Conservation (phyloP, 1,284 basidiomycete species). For the Pseudozyma tsukubaensis region DNA sequence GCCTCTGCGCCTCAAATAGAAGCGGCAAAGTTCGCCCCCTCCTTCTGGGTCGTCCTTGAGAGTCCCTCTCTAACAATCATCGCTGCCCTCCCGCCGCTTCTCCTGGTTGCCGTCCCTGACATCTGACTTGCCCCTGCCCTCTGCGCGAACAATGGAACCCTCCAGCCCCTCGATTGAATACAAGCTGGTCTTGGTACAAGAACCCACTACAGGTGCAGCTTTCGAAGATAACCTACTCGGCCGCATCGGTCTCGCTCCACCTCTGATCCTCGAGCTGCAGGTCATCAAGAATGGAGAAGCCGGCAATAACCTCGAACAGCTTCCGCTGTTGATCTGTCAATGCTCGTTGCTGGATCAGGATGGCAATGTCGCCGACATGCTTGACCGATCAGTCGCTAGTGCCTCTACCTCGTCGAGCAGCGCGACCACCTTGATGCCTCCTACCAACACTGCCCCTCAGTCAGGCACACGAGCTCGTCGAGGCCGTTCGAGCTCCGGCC, state of each 20-base stretch:
- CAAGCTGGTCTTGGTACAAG: slow-evolving; percentile 43
- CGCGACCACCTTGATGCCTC: neutral
- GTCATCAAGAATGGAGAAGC: slow-evolving; percentile 24
- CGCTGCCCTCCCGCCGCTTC: neutral
- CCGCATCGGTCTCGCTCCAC: slow-evolving; percentile 52
- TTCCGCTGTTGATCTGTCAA: slow-evolving; percentile 54
- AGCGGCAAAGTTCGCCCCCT: neutral
- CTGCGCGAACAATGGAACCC: slow-evolving; percentile 8
- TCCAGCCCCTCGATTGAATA: slow-evolving; percentile 19
- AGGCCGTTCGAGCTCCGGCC: slow-evolving; percentile 20
- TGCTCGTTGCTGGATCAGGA: slow-evolving; percentile 45
- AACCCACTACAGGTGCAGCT: slow-evolving; percentile 49
- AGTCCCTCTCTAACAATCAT: neutral
- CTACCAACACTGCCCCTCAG: neutral
- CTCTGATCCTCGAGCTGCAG: slow-evolving; percentile 49
- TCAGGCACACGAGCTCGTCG: slow-evolving; percentile 10
- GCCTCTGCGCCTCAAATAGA: neutral
- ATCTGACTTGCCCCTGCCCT: too few species aligned
- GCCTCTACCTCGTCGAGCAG: neutral
- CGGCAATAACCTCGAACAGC: slow-evolving; percentile 26
- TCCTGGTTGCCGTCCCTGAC: too few species aligned
- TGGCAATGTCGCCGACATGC: slow-evolving; percentile 38
- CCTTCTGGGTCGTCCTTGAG: neutral
- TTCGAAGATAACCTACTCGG: slow-evolving; percentile 53
- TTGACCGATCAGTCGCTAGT: slow-evolving; percentile 3